A percentile compares a stretch with the other conserved stretches of the same genome.
phyloP scores from a whole-genome alignment of 768 basidiomycete genomes.

The Kondoa malvinella region DNA sequence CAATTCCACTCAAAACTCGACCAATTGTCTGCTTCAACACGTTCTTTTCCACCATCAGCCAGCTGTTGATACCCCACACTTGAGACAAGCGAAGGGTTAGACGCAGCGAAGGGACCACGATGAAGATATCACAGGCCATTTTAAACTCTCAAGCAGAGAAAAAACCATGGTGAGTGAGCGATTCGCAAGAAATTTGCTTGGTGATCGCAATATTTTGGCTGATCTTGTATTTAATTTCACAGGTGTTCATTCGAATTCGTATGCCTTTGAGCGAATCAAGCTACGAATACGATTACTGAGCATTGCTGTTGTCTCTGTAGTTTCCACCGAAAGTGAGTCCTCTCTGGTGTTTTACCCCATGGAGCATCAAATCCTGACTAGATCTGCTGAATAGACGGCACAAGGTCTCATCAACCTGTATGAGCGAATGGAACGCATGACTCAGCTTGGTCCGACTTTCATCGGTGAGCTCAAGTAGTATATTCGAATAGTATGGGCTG shows the following conservation, averaged over 20 bases:
- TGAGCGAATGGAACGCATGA: slow-evolving; percentile 97
- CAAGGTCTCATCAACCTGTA: slow-evolving; percentile 87
- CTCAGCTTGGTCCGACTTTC: slow-evolving; percentile 84
- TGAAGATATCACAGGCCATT: slow-evolving; percentile 7
- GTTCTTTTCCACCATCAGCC: too few relatives aligned
- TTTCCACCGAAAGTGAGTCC: slow-evolving; percentile 3
- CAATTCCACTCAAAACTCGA: too few relatives aligned
- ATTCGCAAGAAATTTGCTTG: not conserved
- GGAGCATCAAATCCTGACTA: not conserved
- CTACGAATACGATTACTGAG: not conserved
- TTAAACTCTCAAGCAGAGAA: not conserved
- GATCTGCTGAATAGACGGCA: not conserved
- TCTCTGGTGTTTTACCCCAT: not conserved
- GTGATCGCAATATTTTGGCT: not conserved
- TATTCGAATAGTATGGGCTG: slow-evolving; percentile 5
- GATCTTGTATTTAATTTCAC: not conserved
- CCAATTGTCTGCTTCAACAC: too few relatives aligned
- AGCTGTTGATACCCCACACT: too few relatives aligned
- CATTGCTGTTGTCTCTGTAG: not conserved
- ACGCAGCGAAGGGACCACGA: too few relatives aligned
- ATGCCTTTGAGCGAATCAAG: not conserved
- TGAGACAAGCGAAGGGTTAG: too few relatives aligned
- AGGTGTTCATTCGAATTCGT: slow-evolving; percentile 8
- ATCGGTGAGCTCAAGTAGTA: slow-evolving; percentile 37
- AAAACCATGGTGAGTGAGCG: slow-evolving; percentile 2